Evolutionary conservation across 768 basidiomycete species (phyloP).

Genomic region (Termitomyces heimii): DNA sequence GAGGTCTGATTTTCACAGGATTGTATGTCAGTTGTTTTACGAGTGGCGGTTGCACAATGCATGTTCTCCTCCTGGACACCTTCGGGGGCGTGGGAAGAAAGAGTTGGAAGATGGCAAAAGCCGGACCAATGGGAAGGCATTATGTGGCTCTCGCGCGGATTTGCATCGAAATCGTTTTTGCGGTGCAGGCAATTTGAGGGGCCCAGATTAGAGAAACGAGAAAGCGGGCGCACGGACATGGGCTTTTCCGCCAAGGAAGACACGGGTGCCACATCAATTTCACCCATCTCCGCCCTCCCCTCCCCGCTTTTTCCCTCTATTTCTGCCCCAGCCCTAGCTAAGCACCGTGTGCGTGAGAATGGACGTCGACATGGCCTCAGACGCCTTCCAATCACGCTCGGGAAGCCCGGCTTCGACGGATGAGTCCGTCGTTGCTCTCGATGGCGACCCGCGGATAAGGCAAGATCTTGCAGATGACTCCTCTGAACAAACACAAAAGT

Average conservation of each 20-base stretch:
- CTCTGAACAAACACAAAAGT: not conserved
- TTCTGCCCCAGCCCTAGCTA: slow-evolving; percentile 7
- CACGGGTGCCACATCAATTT: slow-evolving; percentile 10
- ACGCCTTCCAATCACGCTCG: not conserved
- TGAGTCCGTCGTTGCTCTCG: not conserved
- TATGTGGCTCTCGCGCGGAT: slow-evolving; percentile 20
- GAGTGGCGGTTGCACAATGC: no score
- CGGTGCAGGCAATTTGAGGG: slow-evolving; percentile 4
- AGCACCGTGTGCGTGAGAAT: not conserved
- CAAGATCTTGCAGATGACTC: not conserved
- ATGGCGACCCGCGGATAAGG: not conserved
- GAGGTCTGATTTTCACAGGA: no score
- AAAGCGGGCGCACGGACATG: slow-evolving; percentile 21
- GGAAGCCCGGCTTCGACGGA: not conserved
- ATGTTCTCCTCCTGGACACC: slow-evolving; percentile 3
- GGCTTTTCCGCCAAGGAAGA: slow-evolving; percentile 17
- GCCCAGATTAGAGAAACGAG: slow-evolving; percentile 1
- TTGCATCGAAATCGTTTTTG: slow-evolving; percentile 7
- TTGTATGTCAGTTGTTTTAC: no score
- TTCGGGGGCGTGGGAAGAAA: slow-evolving; percentile 7
- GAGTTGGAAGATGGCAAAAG: slow-evolving; percentile 31
- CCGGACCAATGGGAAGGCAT: slow-evolving; percentile 29
- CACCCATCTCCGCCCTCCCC: not conserved
- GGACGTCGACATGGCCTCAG: not conserved
- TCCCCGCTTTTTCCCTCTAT: slow-evolving; percentile 10